These are phyloP conservation scores for Amanita fuliginea DNA, from an alignment of 768 basidiomycete species.

Conservation along the genomic window DNA sequence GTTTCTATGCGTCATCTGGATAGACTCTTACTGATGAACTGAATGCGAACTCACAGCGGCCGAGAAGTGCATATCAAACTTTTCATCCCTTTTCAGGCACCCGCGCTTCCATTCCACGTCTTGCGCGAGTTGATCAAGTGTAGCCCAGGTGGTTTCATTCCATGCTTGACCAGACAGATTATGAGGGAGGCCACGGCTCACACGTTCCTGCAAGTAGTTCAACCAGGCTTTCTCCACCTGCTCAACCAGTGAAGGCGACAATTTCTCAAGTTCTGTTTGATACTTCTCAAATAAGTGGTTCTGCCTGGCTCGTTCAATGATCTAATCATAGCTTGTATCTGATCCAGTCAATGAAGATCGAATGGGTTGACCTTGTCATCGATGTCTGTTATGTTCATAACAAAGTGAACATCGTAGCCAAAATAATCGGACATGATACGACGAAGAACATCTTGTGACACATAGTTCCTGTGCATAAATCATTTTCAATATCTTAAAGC, in stretches of 20 bases:
- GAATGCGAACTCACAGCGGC: conserved; percentile 48
- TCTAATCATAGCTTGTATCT: conserved; percentile 35
- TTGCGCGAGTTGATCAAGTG: conserved; percentile 34
- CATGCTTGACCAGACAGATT: conserved; percentile 35
- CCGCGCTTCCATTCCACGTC: conserved; percentile 60
- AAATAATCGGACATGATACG: conserved; percentile 93
- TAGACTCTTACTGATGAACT: conserved; percentile 3
- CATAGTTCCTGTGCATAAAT: conserved; percentile 66
- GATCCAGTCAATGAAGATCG: conserved; percentile 11
- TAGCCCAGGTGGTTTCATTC: conserved; percentile 45
- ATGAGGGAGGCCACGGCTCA: conserved; percentile 53
- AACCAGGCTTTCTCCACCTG: conserved; percentile 55
- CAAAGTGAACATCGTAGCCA: conserved; percentile 95
- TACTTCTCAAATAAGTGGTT: conserved; percentile 61
- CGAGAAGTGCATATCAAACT: conserved; percentile 82
- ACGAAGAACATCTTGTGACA: conserved; percentile 86
- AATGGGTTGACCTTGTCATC: conserved; percentile 79
- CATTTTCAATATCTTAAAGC: not conserved
- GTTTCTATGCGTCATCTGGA: conserved; percentile 26
- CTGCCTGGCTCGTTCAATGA: conserved; percentile 85
- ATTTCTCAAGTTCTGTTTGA: conserved; percentile 34
- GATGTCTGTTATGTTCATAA: conserved; percentile 99
- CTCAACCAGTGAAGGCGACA: conserved; percentile 49
- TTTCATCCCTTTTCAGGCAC: conserved; percentile 73
- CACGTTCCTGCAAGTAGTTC: conserved; percentile 47